Evolutionary conservation across 2,329 filamentous ascomycete species (phyloP).

Genomic region (Fusarium sp.): DNA sequence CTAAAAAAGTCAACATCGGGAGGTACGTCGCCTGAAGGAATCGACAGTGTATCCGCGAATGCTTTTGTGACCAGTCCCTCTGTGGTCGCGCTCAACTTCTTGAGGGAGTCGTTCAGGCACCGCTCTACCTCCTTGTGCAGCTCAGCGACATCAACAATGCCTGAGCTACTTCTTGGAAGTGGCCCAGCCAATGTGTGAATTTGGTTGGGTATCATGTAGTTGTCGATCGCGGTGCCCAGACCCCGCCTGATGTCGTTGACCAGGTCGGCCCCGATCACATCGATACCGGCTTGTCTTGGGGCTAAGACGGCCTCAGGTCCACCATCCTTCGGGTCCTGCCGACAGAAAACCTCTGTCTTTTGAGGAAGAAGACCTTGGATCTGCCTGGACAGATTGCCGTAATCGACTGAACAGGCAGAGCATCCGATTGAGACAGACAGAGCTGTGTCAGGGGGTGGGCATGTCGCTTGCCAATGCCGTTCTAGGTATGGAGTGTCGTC

Average conservation of each 20-base stretch:
- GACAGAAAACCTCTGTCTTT: conserved; percentile 31
- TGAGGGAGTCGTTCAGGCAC: conserved; percentile 36
- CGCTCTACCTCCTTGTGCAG: conserved; percentile 50
- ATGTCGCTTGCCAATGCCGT: conserved; percentile 63
- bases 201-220: conserved; percentile 54
- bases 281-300: conserved; percentile 17
- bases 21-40: conserved; percentile 53
- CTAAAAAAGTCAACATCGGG: conserved; percentile 62
- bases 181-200: conserved; percentile 50
- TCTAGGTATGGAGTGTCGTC: conserved; percentile 57
- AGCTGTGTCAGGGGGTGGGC: conserved; percentile 60
- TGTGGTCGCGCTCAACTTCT: conserved; percentile 41
- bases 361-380: conserved; percentile 31
- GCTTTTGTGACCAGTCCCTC: conserved; percentile 56
- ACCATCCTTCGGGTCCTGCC: conserved; percentile 5
- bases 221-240: conserved; percentile 38
- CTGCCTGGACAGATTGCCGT: conserved; percentile 41
- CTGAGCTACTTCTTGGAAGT: conserved; percentile 48
- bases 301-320: conserved; percentile 40
- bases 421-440: conserved; percentile 56
- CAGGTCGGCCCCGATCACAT: conserved; percentile 1
- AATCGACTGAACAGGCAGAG: conserved; percentile 49
- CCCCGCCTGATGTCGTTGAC: conserved; percentile 28
- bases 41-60: conserved; percentile 60
- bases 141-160: conserved; percentile 49